phyloP scores from a whole-genome alignment of 345 rosid genomes.

The Bruguiera gymnorhiza region DNA sequence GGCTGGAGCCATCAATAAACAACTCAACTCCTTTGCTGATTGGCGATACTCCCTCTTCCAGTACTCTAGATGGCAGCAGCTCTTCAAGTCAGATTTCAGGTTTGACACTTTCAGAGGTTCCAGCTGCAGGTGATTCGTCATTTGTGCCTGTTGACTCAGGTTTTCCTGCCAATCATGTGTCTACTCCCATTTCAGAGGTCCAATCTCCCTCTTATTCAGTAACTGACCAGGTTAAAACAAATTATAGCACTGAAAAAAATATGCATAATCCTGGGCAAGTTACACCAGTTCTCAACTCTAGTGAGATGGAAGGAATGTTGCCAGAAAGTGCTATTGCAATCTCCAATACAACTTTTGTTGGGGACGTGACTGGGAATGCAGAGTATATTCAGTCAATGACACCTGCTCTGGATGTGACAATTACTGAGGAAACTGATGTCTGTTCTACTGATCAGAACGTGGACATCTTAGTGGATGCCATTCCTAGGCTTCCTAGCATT shows the following conservation, averaged over 20 bases:
- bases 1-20: slow-evolving; percentile 18
- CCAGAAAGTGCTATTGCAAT: slow-evolving; percentile 14
- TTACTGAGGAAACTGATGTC: slow-evolving; percentile 14
- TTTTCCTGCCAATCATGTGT: slow-evolving; percentile 24
- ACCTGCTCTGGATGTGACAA: slow-evolving; percentile 5
- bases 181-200: slow-evolving; percentile 30
- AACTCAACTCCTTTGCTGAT: slow-evolving; percentile 22
- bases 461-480: slow-evolving; percentile 21
- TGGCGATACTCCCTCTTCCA: slow-evolving; percentile 8
- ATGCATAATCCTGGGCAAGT: slow-evolving; percentile 13
- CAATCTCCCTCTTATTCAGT: slow-evolving; percentile 20
- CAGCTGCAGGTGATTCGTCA: slow-evolving; percentile 5
- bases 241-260: slow-evolving; percentile 13
- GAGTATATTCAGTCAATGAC: not conserved
- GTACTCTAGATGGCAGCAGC: slow-evolving; percentile 8
- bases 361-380: not conserved
- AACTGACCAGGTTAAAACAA: slow-evolving; percentile 18
- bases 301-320: not conserved
- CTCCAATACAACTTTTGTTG: slow-evolving; percentile 1
- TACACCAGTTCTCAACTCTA: not conserved
- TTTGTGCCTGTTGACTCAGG: slow-evolving; percentile 26
- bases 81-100: slow-evolving; percentile 14
- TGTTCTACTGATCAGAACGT: slow-evolving; percentile 5
- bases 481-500: slow-evolving; percentile 54
- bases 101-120: slow-evolving; percentile 23